phyloP scores from a whole-genome alignment of 2,329 filamentous ascomycete genomes.

The Biscogniauxia sp. region DNA sequence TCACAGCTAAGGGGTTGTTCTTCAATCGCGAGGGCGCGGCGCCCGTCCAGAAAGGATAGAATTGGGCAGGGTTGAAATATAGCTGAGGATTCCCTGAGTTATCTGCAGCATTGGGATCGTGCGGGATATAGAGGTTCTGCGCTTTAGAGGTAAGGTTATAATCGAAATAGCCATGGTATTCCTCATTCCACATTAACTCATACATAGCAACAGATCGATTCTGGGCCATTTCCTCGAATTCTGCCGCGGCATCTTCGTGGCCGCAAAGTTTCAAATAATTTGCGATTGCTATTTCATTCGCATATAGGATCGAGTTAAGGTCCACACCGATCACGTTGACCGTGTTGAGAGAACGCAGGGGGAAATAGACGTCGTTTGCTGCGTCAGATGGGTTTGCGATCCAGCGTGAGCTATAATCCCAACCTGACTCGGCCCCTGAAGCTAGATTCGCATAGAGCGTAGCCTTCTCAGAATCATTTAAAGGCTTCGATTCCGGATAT shows the following conservation, averaged over 20 bases:
- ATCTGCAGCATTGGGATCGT: conserved; percentile 44
- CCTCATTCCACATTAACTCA: conserved; percentile 62
- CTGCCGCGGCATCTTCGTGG: conserved; percentile 46
- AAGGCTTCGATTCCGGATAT: conserved; percentile 49
- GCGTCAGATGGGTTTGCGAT: conserved; percentile 57
- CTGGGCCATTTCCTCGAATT: conserved; percentile 49
- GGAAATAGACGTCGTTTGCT: conserved; percentile 60
- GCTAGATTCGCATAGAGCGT: conserved; percentile 61
- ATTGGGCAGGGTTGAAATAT: conserved; percentile 57
- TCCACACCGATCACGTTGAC: conserved; percentile 60
- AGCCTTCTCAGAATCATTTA: conserved; percentile 52
- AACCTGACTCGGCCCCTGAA: conserved; percentile 63
- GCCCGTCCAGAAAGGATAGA: conserved; percentile 69
- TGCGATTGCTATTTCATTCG: conserved; percentile 60
- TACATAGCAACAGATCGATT: conserved; percentile 61
- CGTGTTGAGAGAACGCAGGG: conserved; percentile 61
- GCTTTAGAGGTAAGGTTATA: conserved; percentile 60
- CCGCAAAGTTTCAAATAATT: conserved; percentile 51
- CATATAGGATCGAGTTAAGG: conserved; percentile 66
- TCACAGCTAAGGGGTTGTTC: conserved; percentile 57
- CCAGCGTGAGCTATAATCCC: conserved; percentile 63
- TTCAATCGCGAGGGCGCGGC: conserved; percentile 57
- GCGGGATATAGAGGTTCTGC: conserved; percentile 54
- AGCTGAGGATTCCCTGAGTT: conserved; percentile 55
- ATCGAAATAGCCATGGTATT: conserved; percentile 64